phyloP scores from a whole-genome alignment of 2,329 filamentous ascomycete genomes.

The Colletotrichum filicis region DNA sequence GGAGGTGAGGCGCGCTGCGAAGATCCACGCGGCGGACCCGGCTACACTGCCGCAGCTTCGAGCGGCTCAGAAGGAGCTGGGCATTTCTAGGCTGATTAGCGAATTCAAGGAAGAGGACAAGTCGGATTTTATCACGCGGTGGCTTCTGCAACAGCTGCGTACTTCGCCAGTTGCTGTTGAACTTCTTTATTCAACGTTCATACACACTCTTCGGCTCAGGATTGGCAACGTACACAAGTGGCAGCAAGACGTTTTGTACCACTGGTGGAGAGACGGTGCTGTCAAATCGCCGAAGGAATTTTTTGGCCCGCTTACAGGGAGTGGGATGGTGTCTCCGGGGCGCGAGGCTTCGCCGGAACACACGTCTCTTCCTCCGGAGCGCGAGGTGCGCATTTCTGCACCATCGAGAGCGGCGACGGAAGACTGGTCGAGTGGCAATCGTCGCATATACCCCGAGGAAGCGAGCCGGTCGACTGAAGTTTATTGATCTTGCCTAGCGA shows the following conservation, averaged over 20 bases:
- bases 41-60: slow-evolving; percentile 47
- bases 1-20: slow-evolving; percentile 52
- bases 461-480: neutral
- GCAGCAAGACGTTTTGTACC: slow-evolving; percentile 51
- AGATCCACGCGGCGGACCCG: slow-evolving; percentile 49
- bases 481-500: neutral
- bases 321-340: slow-evolving; percentile 1
- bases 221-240: slow-evolving; percentile 48
- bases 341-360: neutral
- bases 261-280: slow-evolving; percentile 48
- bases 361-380: neutral
- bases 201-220: slow-evolving; percentile 43
- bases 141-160: slow-evolving; percentile 63
- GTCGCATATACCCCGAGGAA: neutral
- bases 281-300: slow-evolving; percentile 23
- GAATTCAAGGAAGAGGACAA: slow-evolving; percentile 50
- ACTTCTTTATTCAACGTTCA: slow-evolving; percentile 53
- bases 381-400: neutral
- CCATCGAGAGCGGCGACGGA: neutral
- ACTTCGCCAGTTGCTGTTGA: slow-evolving; percentile 57
- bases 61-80: slow-evolving; percentile 59
- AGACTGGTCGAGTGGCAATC: neutral
- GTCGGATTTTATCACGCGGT: slow-evolving; percentile 60
- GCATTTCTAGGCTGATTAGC: slow-evolving; percentile 55
- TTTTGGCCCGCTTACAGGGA: slow-evolving; percentile 19